Conservation (phyloP, 371 early-diverging fungal species). For the Rhizopus delemar region DNA sequence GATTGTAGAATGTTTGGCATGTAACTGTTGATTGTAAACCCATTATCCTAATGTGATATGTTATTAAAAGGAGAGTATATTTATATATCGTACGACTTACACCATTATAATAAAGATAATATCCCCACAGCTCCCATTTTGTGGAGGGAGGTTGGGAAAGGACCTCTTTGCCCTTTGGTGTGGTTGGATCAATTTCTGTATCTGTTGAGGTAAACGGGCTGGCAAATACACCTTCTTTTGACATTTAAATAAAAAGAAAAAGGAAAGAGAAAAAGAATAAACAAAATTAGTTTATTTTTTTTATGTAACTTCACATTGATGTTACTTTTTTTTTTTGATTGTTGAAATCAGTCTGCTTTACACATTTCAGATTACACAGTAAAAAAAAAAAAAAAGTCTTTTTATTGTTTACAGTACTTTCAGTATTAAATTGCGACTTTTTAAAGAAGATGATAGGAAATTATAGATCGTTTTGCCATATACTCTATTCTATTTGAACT, state of each 20-base stretch:
- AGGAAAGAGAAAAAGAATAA: constrained; percentile 5
- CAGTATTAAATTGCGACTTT: too few species aligned
- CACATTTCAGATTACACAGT: not conserved
- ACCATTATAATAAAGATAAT: constrained; percentile 56
- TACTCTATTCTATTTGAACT: too few species aligned
- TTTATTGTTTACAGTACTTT: not conserved
- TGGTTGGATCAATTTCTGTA: constrained; percentile 31
- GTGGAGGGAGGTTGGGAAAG: constrained; percentile 43
- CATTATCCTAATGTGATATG: constrained; percentile 39
- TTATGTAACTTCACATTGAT: too few species aligned
- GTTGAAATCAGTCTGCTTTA: not conserved
- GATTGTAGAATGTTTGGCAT: constrained; percentile 51
- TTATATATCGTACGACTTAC: constrained; percentile 21
- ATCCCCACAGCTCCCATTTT: constrained; percentile 47
- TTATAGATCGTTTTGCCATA: too few species aligned
- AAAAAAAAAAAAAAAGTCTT: not conserved
- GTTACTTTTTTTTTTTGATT: not conserved
- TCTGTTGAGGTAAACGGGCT: constrained; percentile 36
- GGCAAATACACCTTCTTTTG: constrained; percentile 20
- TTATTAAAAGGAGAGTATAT: not conserved
- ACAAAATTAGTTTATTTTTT: not conserved
- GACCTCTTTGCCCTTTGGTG: constrained; percentile 28
- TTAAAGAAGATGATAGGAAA: too few species aligned
- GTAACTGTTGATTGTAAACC: constrained; percentile 47
- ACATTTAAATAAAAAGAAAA: constrained; percentile 6